Percentiles rank a stretch among this genome's conserved stretches.
Evolutionary conservation across 2,329 filamentous ascomycete genomes (phyloP).

Genomic region (Paraphaeosphaeria minitans): DNA sequence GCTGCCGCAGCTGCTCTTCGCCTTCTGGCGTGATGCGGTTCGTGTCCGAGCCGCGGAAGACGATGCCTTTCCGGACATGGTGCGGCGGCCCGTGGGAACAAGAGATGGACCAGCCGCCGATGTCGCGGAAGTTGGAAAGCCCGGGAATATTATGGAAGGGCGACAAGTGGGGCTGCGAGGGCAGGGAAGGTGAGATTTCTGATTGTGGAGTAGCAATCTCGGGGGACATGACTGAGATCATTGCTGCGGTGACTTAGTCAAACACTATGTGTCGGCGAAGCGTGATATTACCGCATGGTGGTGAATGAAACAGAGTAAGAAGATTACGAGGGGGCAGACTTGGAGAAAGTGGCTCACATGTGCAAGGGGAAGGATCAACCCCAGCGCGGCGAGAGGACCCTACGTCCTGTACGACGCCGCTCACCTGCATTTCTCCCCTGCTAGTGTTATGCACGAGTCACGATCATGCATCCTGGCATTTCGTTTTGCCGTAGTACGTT

Average conservation of each 20-base stretch:
- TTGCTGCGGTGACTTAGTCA: neutral
- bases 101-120: constrained; percentile 31
- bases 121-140: constrained; percentile 42
- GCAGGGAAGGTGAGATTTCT: neutral
- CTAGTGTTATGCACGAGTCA: neutral
- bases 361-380: neutral
- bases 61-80: constrained; percentile 55
- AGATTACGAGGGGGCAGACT: neutral
- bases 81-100: neutral
- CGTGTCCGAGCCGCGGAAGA: constrained; percentile 72
- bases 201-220: constrained; percentile 5
- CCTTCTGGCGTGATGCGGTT: constrained; percentile 23
- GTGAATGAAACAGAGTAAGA: neutral
- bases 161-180: constrained; percentile 18
- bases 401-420: neutral
- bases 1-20: constrained; percentile 34
- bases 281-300: neutral
- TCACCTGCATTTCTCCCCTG: neutral
- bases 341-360: neutral
- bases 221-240: constrained; percentile 14
- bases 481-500: too few relatives aligned
- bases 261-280: neutral
- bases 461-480: neutral
- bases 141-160: constrained; percentile 35
- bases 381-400: neutral